Base-by-base conservation (phyloP, 192 early-diverging fungal genomes). In the Rhizoclosmatium sp. region DNA sequence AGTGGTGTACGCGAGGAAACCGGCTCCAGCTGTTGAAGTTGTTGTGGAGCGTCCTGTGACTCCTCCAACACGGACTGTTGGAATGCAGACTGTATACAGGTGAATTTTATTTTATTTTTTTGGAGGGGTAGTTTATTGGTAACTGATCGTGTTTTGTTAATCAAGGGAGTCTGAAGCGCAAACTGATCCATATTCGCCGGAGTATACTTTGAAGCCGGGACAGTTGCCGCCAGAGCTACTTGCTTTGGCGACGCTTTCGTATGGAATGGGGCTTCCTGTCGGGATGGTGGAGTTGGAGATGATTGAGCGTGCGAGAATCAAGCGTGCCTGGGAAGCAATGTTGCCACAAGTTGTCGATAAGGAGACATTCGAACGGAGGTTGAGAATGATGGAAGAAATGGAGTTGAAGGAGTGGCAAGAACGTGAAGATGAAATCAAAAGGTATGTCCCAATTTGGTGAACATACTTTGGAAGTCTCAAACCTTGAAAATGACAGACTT, bases 311-410 rank as follows among this genome's bases (percentile, higher is more conserved):
- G 90, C 90, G 2, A 23, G 72, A 23, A 76, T 85, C 23, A 91
- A 91, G 69, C 72, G 90, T 51, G 86, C 83, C 14, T 91, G 90
- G 90, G 89, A 91, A 51, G 84, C 81, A 10, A 80, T 81, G 54
- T 70, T 91, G 39, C 90, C 90, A 2, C 72, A 81, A 49, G 90
- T 91, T 12, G 80, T 83, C 2, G 89, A 91, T 73, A 79, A 87
- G 69, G 87, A 81, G 21, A 80, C 82, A 39, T 91, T 90, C 81
- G 84, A 91, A 64, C 68, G 77, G 49, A 69, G 90, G 10, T 74
- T 91, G 69, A 83, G 80, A 65, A 91, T 91, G 89, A 91, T 91
- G 90, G 90, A 91, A 72, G 87, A 85, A 61, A 91, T 91, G 89
- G 90, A 91, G 69, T 66, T 90, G 59, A 58, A 75, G 61, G 90